phyloP scores from a whole-genome alignment of 768 basidiomycete genomes.

The Suillus hirtellus region DNA sequence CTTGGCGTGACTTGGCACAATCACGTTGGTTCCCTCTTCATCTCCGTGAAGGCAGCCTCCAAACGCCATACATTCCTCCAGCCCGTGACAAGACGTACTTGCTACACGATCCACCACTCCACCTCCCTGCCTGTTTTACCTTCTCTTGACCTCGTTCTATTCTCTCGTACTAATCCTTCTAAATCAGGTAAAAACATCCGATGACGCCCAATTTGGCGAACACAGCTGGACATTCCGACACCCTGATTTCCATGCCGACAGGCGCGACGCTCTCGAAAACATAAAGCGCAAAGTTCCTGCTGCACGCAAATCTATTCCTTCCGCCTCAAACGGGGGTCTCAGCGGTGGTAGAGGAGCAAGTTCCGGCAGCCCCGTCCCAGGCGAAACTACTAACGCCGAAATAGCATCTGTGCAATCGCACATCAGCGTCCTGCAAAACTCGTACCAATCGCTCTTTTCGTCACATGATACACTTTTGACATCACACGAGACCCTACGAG shows the following conservation, averaged over 20 bases:
- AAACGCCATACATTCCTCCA: no score
- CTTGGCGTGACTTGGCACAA: not conserved
- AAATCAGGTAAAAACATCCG: constrained; percentile 73
- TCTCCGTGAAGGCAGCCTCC: not conserved
- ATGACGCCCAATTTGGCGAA: constrained; percentile 72
- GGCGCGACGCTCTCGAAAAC: constrained; percentile 58
- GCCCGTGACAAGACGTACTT: not conserved
- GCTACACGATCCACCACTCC: not conserved
- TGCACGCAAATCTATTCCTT: constrained; percentile 32
- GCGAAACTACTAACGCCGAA: constrained; percentile 18
- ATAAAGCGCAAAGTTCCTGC: constrained; percentile 61
- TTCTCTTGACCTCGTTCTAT: not conserved
- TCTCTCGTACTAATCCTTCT: not conserved
- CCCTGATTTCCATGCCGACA: constrained; percentile 52
- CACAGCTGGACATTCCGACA: constrained; percentile 58
- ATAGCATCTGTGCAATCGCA: constrained; percentile 30
- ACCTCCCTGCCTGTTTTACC: not conserved
- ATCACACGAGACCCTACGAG: constrained; percentile 35
- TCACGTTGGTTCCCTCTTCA: not conserved
- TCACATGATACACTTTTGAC: constrained; percentile 29
- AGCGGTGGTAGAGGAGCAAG: not conserved
- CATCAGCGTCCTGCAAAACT: constrained; percentile 29
- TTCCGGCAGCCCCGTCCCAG: constrained; percentile 13
- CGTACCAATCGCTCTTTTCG: constrained; percentile 29
- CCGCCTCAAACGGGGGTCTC: constrained; percentile 21